Base-by-base conservation (phyloP, 1,284 basidiomycete genomes). In the Malassezia globosa region DNA sequence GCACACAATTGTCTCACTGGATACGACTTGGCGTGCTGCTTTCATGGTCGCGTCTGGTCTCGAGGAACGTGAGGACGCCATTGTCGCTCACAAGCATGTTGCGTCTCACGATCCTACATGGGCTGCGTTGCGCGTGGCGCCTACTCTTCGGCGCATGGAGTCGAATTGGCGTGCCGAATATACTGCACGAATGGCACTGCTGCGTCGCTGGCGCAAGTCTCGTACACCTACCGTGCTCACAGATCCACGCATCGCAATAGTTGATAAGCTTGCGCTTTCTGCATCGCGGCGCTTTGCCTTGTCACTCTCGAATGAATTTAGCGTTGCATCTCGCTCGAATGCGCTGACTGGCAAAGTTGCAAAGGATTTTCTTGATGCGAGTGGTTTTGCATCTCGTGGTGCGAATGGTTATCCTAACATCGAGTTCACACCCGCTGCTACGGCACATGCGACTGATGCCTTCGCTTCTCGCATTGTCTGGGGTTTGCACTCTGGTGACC, bases 11-110 rank as follows among this genome's bases (percentile, higher is more conserved):
- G 75, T 85, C 75, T 78, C 77, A 53, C 79, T 85, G 62, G 86
- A 89, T 54, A 81, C 80, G 59, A 86, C 83, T 25, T 89, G 86
- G 86, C 77, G 79, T 40, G 75, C 78, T n/a, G 85, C 85, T n/a
- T 85, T 85, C 66, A 74, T 80, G 46, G 78, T 76, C 51, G 81
- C 82, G 64, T 83, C 82, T 64, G 72, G 85, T 42, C 79, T 79
- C 36, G 77, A 85, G 41, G 72, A 75, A 6, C 82, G 82, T 19
- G 82, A 52, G 16, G 27, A 42, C 83, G 65, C 72, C 36, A 18
- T 56, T 51, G 21, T 19, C 25, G n/a, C 46, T 71, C 29, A 31
- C 29, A 79, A 25, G 72, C 75, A 56, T 72, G 72, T 47, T 63
- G 66, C 14, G 74, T 31, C 13, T 8, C 38, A 42, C 41, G 46